Evolutionary conservation across 1,284 basidiomycete genomes (phyloP).

Genomic region (Ustilago hordei): DNA sequence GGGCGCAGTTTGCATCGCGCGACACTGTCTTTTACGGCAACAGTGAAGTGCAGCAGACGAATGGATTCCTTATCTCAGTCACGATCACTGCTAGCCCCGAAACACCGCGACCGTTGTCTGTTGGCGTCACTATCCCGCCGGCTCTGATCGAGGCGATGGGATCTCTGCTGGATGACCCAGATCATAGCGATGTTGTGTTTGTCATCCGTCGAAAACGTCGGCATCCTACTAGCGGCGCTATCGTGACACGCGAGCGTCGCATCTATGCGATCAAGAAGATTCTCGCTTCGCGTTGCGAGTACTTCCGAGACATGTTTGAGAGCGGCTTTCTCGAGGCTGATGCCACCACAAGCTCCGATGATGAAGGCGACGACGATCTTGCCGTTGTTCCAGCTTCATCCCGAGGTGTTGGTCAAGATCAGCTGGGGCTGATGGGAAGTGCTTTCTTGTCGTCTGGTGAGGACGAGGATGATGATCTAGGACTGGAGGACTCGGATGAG

Average conservation of each 20-base stretch:
- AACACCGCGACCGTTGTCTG: slow-evolving; percentile 73
- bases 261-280: slow-evolving; percentile 71
- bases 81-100: slow-evolving; percentile 79
- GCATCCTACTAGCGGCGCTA: slow-evolving; percentile 24
- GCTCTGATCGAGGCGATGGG: slow-evolving; percentile 79
- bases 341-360: slow-evolving; percentile 52
- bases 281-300: slow-evolving; percentile 69
- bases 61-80: slow-evolving; percentile 82
- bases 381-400: slow-evolving; percentile 7
- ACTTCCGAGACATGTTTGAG: slow-evolving; percentile 68
- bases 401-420: slow-evolving; percentile 36
- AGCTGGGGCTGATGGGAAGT: slow-evolving; percentile 17
- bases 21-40: slow-evolving; percentile 79
- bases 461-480: slow-evolving; percentile 46
- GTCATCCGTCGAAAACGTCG: slow-evolving; percentile 44
- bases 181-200: slow-evolving; percentile 74
- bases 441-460: slow-evolving; percentile 20
- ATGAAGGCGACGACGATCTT: slow-evolving; percentile 36
- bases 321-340: slow-evolving; percentile 66
- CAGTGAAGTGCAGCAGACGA: slow-evolving; percentile 72
- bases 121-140: slow-evolving; percentile 75
- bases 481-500: slow-evolving; percentile 46
- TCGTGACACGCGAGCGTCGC: slow-evolving; percentile 53
- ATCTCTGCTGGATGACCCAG: slow-evolving; percentile 79
- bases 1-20: slow-evolving; percentile 79